phyloP scores from a whole-genome alignment of 2,329 filamentous ascomycete species.

The Colletotrichum incanum region DNA sequence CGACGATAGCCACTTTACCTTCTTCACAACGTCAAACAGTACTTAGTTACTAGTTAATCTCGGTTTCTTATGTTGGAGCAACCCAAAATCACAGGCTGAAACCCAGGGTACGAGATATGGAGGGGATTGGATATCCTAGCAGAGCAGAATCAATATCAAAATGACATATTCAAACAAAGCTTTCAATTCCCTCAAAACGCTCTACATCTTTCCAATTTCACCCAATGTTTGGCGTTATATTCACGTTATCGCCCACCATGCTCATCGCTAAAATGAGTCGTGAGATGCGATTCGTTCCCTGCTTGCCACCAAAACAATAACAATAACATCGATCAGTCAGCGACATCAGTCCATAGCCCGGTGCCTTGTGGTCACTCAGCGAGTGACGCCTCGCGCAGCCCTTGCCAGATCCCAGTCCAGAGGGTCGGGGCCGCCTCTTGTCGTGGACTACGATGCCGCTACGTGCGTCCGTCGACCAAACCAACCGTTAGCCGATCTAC shows the following conservation, averaged over 20 bases:
- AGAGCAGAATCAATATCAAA: slow-evolving; percentile 35
- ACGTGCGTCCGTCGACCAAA: slow-evolving; percentile 19
- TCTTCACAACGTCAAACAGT: slow-evolving; percentile 1
- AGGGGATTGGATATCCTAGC: slow-evolving; percentile 31
- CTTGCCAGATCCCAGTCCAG: slow-evolving; percentile 30
- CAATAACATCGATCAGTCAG: slow-evolving; percentile 13
- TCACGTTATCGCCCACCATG: neutral
- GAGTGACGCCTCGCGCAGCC: slow-evolving; percentile 38
- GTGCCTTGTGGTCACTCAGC: neutral
- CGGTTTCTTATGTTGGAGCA: slow-evolving; percentile 25
- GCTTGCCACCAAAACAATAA: neutral
- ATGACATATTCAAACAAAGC: slow-evolving; percentile 22
- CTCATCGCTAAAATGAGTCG: neutral
- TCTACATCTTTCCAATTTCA: neutral
- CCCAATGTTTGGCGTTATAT: neutral
- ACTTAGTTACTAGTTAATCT: slow-evolving; percentile 28
- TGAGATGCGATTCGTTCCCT: neutral
- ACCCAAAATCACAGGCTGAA: slow-evolving; percentile 40
- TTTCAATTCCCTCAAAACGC: neutral
- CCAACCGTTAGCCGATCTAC: slow-evolving; percentile 39
- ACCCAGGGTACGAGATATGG: slow-evolving; percentile 32
- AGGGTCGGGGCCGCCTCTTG: slow-evolving; percentile 40
- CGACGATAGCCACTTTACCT: slow-evolving; percentile 4
- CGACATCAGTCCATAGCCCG: slow-evolving; percentile 2
- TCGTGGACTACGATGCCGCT: slow-evolving; percentile 24